phyloP scores from a whole-genome alignment of 2,329 filamentous ascomycete species.

The Alternaria alternata region DNA sequence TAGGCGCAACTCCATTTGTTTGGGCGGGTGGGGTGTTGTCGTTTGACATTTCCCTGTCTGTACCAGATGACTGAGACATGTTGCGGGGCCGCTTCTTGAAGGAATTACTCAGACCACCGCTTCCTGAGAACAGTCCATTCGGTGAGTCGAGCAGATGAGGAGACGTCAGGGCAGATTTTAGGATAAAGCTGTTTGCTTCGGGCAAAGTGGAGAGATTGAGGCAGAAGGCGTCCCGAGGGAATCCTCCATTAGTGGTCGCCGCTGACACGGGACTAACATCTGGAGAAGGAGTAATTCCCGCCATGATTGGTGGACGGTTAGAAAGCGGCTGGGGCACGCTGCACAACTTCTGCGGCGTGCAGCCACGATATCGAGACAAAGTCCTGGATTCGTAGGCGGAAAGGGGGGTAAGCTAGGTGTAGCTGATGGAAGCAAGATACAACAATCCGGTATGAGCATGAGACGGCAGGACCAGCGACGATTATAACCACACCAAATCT shows the following conservation, averaged over 20 bases:
- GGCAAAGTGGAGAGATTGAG: slow-evolving; percentile 51
- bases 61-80: slow-evolving; percentile 54
- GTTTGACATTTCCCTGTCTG: slow-evolving; percentile 51
- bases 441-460: slow-evolving; percentile 5
- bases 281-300: slow-evolving; percentile 51
- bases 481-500: slow-evolving; percentile 34
- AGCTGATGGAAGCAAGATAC: slow-evolving; percentile 5
- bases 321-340: slow-evolving; percentile 37
- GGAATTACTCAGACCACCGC: slow-evolving; percentile 37
- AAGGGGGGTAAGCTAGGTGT: slow-evolving; percentile 7
- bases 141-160: slow-evolving; percentile 51
- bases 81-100: slow-evolving; percentile 52
- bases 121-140: slow-evolving; percentile 44
- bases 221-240: slow-evolving; percentile 51
- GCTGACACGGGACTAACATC: slow-evolving; percentile 55
- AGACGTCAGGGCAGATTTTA: slow-evolving; percentile 50
- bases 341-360: slow-evolving; percentile 42
- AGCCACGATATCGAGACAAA: slow-evolving; percentile 34
- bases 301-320: slow-evolving; percentile 51
- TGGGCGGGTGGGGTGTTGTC: slow-evolving; percentile 40
- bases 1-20: slow-evolving; percentile 41
- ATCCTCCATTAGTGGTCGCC: slow-evolving; percentile 50
- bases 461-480: slow-evolving; percentile 24
- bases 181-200: slow-evolving; percentile 48
- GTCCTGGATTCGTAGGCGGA: slow-evolving; percentile 16